Conservation (phyloP, 495 filamentous ascomycete genomes). For the Aspergillus steynii region DNA sequence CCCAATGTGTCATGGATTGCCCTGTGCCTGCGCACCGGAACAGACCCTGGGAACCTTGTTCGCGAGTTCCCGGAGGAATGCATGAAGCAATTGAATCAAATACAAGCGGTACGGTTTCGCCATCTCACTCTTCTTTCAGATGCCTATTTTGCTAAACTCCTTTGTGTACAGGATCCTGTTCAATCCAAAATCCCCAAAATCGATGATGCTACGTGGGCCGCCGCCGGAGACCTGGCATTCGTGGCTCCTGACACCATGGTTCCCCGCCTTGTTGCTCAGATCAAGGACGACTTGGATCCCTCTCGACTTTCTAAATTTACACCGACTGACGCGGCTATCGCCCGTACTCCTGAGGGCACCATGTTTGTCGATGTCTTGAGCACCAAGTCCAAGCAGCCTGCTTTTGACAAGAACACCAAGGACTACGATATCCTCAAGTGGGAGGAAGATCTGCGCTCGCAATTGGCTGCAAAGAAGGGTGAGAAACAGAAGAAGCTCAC, state of each 20-base stretch:
- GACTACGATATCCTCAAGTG: constrained; percentile 96
- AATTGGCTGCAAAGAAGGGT: constrained; percentile 90
- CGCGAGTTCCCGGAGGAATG: constrained; percentile 49
- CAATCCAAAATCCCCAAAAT: constrained; percentile 47
- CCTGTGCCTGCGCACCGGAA: constrained; percentile 69
- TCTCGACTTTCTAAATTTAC: constrained; percentile 67
- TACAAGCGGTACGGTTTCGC: constrained; percentile 27
- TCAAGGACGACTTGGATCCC: constrained; percentile 68
- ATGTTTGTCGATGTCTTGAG: constrained; percentile 87
- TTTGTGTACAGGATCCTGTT: constrained; percentile 29
- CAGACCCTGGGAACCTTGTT: constrained; percentile 81
- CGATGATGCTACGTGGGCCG: constrained; percentile 69
- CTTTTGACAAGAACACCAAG: constrained; percentile 77
- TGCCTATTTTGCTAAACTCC: background rate
- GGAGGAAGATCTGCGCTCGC: constrained; percentile 88
- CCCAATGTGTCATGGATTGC: constrained; percentile 85
- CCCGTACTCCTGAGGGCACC: constrained; percentile 82
- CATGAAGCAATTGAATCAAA: constrained; percentile 43
- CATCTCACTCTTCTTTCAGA: background rate
- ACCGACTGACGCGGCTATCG: constrained; percentile 85
- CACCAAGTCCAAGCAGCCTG: constrained; percentile 65
- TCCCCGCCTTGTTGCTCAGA: constrained; percentile 69
- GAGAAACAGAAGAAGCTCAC: constrained; percentile 86
- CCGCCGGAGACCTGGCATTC: constrained; percentile 88
- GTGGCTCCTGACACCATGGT: constrained; percentile 84